Percentiles rank a stretch among this genome's conserved stretches.
These are phyloP conservation scores for Phytophthora chlamydospora DNA, from an alignment of 352 stramenopile genomes.

Conservation along the genomic window DNA sequence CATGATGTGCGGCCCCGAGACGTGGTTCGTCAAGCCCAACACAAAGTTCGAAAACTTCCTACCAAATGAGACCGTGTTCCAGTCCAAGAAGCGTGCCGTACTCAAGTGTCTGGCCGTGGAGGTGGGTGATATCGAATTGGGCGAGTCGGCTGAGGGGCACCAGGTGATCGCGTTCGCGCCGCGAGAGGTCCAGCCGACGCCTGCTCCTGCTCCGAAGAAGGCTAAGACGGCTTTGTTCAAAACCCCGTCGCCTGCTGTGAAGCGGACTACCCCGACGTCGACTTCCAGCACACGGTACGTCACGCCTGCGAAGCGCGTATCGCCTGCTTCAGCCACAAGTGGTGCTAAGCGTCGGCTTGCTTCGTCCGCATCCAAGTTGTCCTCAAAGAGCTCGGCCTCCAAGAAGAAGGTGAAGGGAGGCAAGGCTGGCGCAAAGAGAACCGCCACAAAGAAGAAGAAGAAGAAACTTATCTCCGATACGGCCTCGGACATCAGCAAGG, in stretches of 20 bases:
- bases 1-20: conserved; percentile 72
- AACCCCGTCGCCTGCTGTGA: conserved; percentile 45
- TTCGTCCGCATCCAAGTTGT: conserved; percentile 30
- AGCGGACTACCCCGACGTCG: conserved; percentile 27
- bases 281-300: conserved; percentile 24
- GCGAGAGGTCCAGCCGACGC: conserved; percentile 21
- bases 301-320: conserved; percentile 34
- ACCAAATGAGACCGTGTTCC: conserved; percentile 85
- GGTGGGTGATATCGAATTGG: conserved; percentile 60
- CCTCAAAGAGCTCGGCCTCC: conserved; percentile 15
- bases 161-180: conserved; percentile 65
- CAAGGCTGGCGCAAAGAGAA: conserved; percentile 39
- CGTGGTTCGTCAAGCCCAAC: conserved; percentile 76
- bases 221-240: conserved; percentile 42
- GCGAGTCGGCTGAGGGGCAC: conserved; percentile 68
- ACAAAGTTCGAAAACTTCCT: conserved; percentile 72
- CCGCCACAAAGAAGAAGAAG: conserved; percentile 37
- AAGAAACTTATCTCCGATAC: conserved; percentile 13
- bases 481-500: conserved; percentile 18
- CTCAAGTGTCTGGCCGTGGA: conserved; percentile 64
- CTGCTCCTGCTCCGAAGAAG: conserved; percentile 28
- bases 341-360: conserved; percentile 38
- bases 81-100: conserved; percentile 75
- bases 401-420: conserved; percentile 37
- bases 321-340: conserved; percentile 9